Conservation (phyloP, 164 flowering plant genomes). For the Magnolia changhungtana region DNA sequence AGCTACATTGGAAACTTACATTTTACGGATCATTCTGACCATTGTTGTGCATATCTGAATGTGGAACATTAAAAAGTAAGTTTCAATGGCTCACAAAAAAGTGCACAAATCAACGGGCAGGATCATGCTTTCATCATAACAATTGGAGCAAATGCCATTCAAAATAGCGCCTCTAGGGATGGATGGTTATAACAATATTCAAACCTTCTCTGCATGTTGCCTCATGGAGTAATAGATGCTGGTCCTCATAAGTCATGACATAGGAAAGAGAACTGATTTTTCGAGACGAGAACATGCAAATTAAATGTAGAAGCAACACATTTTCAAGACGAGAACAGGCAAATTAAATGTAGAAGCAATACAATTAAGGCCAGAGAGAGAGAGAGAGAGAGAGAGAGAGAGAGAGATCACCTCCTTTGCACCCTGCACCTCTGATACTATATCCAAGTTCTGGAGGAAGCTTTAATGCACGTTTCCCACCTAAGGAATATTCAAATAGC, state of each 20-base stretch:
- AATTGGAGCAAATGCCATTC: too few species aligned
- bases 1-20: too few species aligned
- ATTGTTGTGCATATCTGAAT: too few species aligned
- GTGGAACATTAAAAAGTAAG: too few species aligned
- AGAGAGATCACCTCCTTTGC: conserved; percentile 64
- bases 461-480: conserved; percentile 75
- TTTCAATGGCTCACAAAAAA: too few species aligned
- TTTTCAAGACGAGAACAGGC: not conserved
- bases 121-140: too few species aligned
- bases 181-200: too few species aligned
- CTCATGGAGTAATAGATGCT: not conserved
- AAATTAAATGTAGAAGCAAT: not conserved
- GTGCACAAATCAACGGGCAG: too few species aligned
- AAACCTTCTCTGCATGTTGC: not conserved
- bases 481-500: conserved; percentile 20
- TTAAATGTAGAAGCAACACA: too few species aligned
- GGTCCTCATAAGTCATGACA: not conserved
- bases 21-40: too few species aligned
- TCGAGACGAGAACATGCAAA: not conserved
- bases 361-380: not conserved
- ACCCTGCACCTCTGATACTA: conserved; percentile 88
- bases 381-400: not conserved
- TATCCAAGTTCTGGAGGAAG: conserved; percentile 85
- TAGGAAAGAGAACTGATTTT: not conserved
- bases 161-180: too few species aligned